Base-by-base conservation (phyloP, 495 filamentous ascomycete species). In the Lophiostoma macrostomum region DNA sequence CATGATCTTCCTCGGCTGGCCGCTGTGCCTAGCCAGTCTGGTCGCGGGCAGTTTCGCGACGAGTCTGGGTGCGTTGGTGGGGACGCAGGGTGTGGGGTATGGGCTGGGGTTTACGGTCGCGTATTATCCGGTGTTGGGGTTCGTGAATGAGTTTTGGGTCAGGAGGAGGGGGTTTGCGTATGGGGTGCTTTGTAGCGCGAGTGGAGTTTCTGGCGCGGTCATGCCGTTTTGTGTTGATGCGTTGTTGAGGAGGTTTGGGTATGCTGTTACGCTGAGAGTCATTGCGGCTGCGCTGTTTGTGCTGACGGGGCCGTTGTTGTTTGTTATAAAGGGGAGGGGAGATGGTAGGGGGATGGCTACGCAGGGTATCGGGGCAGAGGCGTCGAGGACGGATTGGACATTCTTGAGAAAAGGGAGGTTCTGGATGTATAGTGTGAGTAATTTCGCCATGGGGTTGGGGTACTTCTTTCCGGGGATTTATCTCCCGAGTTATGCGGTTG, bases 61-160 rank as follows among this genome's bases (percentile, higher is more conserved):
- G 4, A 14, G 48, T 16, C 37, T 54, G 11, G 60, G 60, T 50
- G 43, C 61, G 13, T 47, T 68, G 25, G 34, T 66, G 1, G 13
- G 62, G 4, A 48, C 38, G 6, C 65, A 68, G 39, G 65, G 65
- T 35, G 40, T 56, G 30, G 24, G 62, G 50, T 66, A 61, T 36
- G 64, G 65, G n/a, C 5, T 54, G 7, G 56, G 63, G 6, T 68
- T 51, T 46, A 53, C 57, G 5, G 35, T 67, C 3, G 61, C 52
- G 30, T 68, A 68, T 42, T 53, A 41, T 10, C 64, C 65, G 5
- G 56, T 64, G 12, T 30, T 66, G n/a, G 48, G 56, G 27, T 65
- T 73, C 51, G 49, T 74, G 7, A 72, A 73, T 46, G 70, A 70
- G 40, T 75, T 61, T 56, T 75, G 67, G 55, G 58, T 67, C 16